These are phyloP conservation scores for Lachancea kluyveri DNA, from an alignment of 805 yeast species.

Conservation along the genomic window DNA sequence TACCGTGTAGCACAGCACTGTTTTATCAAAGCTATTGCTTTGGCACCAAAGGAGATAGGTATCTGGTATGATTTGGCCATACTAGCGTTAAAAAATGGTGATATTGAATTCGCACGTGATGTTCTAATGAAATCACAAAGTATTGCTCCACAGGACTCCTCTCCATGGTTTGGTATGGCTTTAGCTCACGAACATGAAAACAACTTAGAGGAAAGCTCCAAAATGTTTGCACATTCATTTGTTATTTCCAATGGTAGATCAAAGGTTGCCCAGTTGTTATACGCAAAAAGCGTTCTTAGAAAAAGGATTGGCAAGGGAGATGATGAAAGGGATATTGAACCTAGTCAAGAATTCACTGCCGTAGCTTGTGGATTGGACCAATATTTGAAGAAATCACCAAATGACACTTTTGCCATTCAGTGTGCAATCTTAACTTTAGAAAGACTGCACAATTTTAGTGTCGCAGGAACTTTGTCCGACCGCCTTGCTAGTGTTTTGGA, in stretches of 20 bases:
- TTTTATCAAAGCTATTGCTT: conserved; percentile 70
- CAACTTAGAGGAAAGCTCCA: conserved; percentile 42
- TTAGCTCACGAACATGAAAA: conserved; percentile 49
- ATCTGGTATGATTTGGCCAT: conserved; percentile 83
- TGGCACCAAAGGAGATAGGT: conserved; percentile 59
- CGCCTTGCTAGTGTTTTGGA: conserved; percentile 47
- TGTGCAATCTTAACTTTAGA: conserved; percentile 57
- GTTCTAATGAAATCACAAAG: conserved; percentile 73
- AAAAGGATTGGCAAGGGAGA: conserved; percentile 38
- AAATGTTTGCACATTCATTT: conserved; percentile 71
- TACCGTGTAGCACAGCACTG: conserved; percentile 87
- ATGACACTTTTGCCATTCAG: conserved; percentile 50
- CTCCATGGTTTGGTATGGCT: conserved; percentile 87
- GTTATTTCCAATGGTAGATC: conserved; percentile 69
- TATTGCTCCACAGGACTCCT: conserved; percentile 66
- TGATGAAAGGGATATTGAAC: conserved; percentile 49
- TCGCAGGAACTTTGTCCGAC: conserved; percentile 44
- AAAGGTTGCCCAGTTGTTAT: conserved; percentile 62
- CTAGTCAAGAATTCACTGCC: conserved; percentile 58
- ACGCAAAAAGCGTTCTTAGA: conserved; percentile 53
- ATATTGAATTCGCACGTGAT: conserved; percentile 63
- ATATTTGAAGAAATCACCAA: conserved; percentile 56
- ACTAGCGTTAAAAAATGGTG: conserved; percentile 63
- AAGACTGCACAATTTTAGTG: conserved; percentile 55
- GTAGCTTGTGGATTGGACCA: conserved; percentile 63